These are phyloP conservation scores for Diplocarpon mali DNA, from an alignment of 2,329 filamentous ascomycete genomes.

Conservation along the genomic window DNA sequence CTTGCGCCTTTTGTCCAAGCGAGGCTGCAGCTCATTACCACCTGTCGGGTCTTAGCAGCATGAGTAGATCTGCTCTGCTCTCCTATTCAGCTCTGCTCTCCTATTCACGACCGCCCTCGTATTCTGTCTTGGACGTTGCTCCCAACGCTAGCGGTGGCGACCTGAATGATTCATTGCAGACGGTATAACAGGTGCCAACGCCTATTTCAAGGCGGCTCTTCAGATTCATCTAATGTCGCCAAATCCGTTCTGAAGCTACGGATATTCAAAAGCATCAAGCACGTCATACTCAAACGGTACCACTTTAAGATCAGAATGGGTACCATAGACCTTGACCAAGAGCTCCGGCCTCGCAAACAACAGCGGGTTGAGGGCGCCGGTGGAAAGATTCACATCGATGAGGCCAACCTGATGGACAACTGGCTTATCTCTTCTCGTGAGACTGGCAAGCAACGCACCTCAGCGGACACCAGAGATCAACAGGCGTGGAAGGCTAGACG, in stretches of 20 bases:
- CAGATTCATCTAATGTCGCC: no score
- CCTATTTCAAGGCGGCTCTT: no score
- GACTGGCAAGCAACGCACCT: slow-evolving; percentile 2
- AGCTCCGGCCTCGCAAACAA: slow-evolving; percentile 6
- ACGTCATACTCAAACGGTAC: slow-evolving; percentile 7
- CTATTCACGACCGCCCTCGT: background rate
- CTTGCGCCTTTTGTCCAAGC: background rate
- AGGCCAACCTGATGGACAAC: slow-evolving; percentile 11
- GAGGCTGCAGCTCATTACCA: background rate
- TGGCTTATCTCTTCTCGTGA: slow-evolving; percentile 7
- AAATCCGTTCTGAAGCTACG: background rate
- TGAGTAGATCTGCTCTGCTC: background rate
- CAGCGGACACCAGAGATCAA: background rate
- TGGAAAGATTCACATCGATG: slow-evolving; percentile 6
- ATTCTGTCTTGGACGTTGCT: background rate
- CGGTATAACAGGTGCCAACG: no score
- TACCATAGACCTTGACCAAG: slow-evolving; percentile 6
- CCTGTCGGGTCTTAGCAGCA: background rate
- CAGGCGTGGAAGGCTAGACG: slow-evolving; percentile 6
- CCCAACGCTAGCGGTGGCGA: no score
- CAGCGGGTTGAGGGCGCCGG: slow-evolving; percentile 1
- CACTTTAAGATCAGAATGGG: slow-evolving; percentile 2
- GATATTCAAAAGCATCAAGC: background rate
- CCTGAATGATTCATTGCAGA: no score
- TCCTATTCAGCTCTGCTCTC: background rate